Percentiles rank a stretch among this genome's conserved stretches.
Evolutionary conservation across 1,284 basidiomycete genomes (phyloP).

Genomic region (Laetiporus sulphureus): DNA sequence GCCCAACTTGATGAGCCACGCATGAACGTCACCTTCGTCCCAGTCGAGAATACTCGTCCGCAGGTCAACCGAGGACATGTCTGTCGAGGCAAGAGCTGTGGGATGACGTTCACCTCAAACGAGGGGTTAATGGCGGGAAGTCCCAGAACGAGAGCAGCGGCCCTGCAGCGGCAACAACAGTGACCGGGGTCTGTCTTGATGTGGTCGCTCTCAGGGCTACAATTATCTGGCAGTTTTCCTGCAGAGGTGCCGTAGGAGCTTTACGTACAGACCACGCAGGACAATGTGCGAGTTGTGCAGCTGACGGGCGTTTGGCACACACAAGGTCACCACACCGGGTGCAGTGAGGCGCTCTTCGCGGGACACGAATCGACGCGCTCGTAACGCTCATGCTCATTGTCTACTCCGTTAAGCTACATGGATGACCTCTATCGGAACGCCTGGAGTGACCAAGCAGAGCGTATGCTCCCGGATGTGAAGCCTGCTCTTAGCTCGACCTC

Average conservation of each 20-base stretch:
- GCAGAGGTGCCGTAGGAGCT: no score
- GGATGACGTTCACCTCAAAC: neutral
- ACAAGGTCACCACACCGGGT: no score
- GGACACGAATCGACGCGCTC: no score
- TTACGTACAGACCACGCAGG: no score
- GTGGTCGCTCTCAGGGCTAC: neutral
- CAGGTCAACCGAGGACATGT: slow-evolving; percentile 32
- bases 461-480: slow-evolving; percentile 5
- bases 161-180: no score
- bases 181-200: slow-evolving; percentile 1
- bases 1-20: slow-evolving; percentile 69
- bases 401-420: slow-evolving; percentile 29
- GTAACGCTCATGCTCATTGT: no score
- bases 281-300: neutral
- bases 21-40: slow-evolving; percentile 78
- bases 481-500: slow-evolving; percentile 13
- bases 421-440: slow-evolving; percentile 66
- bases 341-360: no score
- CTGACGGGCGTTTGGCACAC: neutral
- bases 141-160: no score
- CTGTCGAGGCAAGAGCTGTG: slow-evolving; percentile 23
- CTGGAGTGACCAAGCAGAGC: slow-evolving; percentile 44
- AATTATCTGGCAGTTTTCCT: neutral
- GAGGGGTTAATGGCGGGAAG: no score
- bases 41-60: slow-evolving; percentile 58